These are phyloP conservation scores for Nigrospora osmanthi DNA, from an alignment of 2,329 filamentous ascomycete species.

Conservation along the genomic window DNA sequence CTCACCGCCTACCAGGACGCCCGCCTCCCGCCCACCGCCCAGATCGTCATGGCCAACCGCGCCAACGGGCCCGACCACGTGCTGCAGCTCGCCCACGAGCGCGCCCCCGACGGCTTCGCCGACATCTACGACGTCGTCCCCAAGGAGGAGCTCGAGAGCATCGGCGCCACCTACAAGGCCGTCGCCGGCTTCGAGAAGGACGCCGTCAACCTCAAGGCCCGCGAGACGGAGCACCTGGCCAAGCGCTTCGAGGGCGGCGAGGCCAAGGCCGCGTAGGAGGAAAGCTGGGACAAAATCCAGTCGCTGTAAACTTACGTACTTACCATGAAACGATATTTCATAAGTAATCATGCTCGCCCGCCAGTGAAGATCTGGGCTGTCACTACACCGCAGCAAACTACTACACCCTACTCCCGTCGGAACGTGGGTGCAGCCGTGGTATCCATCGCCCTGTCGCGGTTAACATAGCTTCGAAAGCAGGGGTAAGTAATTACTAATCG, in stretches of 20 bases:
- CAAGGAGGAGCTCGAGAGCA: constrained; percentile 28
- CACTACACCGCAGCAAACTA: too few relatives aligned
- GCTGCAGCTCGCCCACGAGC: constrained; percentile 33
- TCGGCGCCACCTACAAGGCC: constrained; percentile 26
- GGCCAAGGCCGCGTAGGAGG: too few relatives aligned
- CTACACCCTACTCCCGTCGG: too few relatives aligned
- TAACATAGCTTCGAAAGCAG: too few relatives aligned
- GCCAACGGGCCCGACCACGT: constrained; percentile 38
- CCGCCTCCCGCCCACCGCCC: constrained; percentile 31
- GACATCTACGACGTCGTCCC: constrained; percentile 31
- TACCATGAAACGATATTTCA: too few relatives aligned
- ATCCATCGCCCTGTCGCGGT: too few relatives aligned
- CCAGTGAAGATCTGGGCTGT: too few relatives aligned
- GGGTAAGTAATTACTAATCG: too few relatives aligned
- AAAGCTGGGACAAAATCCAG: too few relatives aligned
- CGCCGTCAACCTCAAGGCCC: constrained; percentile 30
- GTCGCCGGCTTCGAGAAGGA: constrained; percentile 37
- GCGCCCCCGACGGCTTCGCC: constrained; percentile 30
- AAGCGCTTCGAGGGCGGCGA: background rate
- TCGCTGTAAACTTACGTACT: too few relatives aligned
- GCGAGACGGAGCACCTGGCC: constrained; percentile 20
- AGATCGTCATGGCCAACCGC: constrained; percentile 37
- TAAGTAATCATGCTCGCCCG: too few relatives aligned
- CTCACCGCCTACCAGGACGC: constrained; percentile 28
- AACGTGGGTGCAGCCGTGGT: too few relatives aligned